Evolutionary conservation across 495 filamentous ascomycete species (phyloP), one percentile per base, ranked within the genome.

Genomic region (Aspergillus asperescens): DNA sequence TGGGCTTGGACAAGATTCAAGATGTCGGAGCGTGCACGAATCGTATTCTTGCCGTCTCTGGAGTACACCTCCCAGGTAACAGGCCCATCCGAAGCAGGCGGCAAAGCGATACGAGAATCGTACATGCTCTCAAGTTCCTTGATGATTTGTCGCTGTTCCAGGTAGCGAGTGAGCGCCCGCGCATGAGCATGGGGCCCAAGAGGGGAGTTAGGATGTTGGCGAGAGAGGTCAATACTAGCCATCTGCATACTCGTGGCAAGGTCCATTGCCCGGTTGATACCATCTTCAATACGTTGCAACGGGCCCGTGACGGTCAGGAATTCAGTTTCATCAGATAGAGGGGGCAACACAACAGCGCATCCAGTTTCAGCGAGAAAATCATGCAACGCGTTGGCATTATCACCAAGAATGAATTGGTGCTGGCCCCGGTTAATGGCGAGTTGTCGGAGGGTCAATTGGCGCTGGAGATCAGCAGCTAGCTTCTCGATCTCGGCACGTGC

Each of bases 331-430:
- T 88, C 87, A 12, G 77, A 79, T 1, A 70, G 52, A 24, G 77
- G 81, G 24, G 94, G 91, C 19, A 96, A 60, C 38, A 96, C 81
- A 39, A 97, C 81, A 34, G 86, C 78, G 69, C 94, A 99, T 44
- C 92, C 93, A 40, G 92, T 96, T 55, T 95, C 82, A 13, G 82
- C 81, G 52, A 95, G 81, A 73, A 99, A 92, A 38, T 95, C 79
- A 44, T 96, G 83, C 37, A 90, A 69, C 3, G 87, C 83, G 52
- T 84, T 79, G 25, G 86, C 88, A 47, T 81, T 74, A 31, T 93
- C 83, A 31, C 89, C 89, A 54, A 95, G 81, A 59, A 99, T 88
- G 70, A 96, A 95, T 63, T 90, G 90, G 65, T 95, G 92, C 34
- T 86, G 83, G 16, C 85, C 86, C 47, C 81, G 84, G 55, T 87